Evolutionary conservation across 371 early-diverging fungal genomes (phyloP), one percentile per base, ranked within the genome.

Genomic region (Mucor mucedo): DNA sequence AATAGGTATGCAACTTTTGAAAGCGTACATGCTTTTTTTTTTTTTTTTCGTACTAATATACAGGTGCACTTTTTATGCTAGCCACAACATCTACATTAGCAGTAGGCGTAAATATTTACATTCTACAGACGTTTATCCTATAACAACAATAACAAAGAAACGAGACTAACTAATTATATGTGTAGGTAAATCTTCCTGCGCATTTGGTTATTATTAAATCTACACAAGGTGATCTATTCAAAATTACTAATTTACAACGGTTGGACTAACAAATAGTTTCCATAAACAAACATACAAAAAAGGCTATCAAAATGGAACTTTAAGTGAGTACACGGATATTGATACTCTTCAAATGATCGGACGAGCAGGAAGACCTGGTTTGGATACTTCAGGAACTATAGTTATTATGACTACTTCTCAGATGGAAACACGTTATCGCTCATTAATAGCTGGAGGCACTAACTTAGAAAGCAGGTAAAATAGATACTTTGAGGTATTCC

Each of bases 331-430:
- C 58, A 83, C 88, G 2, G 89, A 89, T 54, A 65, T 91, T 13
- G 93, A 91, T 48, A 52, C 93, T 5, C 73, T 92, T 55, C 98
- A 97, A 78, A 96, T 96, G 91, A 87, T 95, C 52, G 98, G 98
- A 1, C 80, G 98, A 50, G 97, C 97, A 8, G 97, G 97, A 13
- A 69, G 98, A 65, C 93, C 95, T 4, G 93, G 91, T 64, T 90
- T 89, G 75, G 95, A 96, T 62, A 84, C 79, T 49, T 71, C 73
- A 41, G 98, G 94, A 2, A 78, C 71, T 58, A 94, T 88, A 6
- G 84, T 93, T 5, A 86, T 97, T 38, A 78, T 97, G 73, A 95
- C 96, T 0, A 80, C 81, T 27, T 39, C 62, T 4, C 70, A 79
- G 2, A 85, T 83, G 64, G 68, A 84, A 35, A 28, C 66, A 16